Evolutionary conservation across 257 asterid genomes (phyloP), one percentile per base, ranked within the genome.

Genomic region (Nicotiana noctiflora): DNA sequence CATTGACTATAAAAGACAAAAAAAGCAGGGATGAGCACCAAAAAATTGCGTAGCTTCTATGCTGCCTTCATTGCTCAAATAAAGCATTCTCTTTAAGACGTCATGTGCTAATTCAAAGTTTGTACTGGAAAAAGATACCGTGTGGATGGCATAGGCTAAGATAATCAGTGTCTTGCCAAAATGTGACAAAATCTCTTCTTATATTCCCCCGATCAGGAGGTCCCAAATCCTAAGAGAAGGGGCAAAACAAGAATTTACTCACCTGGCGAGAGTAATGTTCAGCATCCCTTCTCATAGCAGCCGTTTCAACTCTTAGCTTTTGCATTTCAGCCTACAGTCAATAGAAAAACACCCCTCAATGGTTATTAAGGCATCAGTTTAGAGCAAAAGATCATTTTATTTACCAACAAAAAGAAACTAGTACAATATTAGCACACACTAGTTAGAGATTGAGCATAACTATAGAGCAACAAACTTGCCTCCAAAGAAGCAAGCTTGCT

Each of bases 191-290:
- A 23, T 23, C 15, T 40, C 49, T 40, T 0, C 49, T 40, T 8
- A 40, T 2, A 40, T 8, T 2, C 11, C 12, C 49, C 46, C 10
- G 37, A 13, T 7, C 44, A 15, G 13, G 15, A 34, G 32, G 40
- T 5, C 37, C 46, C 66, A 60, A 34, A 72, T 31, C 2, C 9
- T 12, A 25, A 9, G 7, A 10, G 18, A 9, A 52, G 46, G 55
- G 65, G 79, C 6, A 67, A 21, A 23, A 79, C 37, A 77, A 51
- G 32, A 44, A 64, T 32, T 72, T 64, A 66, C 79, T 87, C 84
- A 94, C 99, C 92, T 94, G 94, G 66, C 97, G 98, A 52, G 99
- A 96, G 83, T 96, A 96, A 86, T 94, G 99, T 88, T 96, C 99
- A 82, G 98, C 97, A 84, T 96, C 98, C 93, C 98, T 89, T 90